These are phyloP conservation scores for Candida buenavistaensis DNA, from an alignment of 1,139 yeast genomes.

Conservation along the genomic window DNA sequence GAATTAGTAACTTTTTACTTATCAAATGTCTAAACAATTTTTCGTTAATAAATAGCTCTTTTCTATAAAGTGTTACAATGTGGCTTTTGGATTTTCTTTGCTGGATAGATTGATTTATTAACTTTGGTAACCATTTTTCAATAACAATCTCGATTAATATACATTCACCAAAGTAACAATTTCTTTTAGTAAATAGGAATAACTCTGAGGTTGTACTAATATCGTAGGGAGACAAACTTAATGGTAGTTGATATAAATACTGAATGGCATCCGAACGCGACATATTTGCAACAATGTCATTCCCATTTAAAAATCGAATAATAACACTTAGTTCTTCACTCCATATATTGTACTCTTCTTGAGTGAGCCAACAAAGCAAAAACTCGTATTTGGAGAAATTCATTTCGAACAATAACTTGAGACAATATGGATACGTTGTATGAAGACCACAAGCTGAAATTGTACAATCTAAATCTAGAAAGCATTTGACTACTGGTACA, in stretches of 20 bases:
- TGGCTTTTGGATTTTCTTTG: not conserved
- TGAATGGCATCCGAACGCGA: conserved; percentile 2
- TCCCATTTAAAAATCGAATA: conserved; percentile 32
- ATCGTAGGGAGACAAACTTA: conserved; percentile 17
- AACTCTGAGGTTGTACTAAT: conserved; percentile 4
- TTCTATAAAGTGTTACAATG: conserved; percentile 4
- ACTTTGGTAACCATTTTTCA: not conserved
- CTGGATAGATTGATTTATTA: not conserved
- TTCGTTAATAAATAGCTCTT: conserved; percentile 7
- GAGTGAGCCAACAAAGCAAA: conserved; percentile 34
- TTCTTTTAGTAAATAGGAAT: not conserved
- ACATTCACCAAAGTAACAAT: conserved; percentile 3
- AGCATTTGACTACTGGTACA: conserved; percentile 46
- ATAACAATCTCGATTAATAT: not conserved
- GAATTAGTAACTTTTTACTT: conserved; percentile 3
- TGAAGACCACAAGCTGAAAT: conserved; percentile 39
- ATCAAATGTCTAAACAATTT: conserved; percentile 6
- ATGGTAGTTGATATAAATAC: conserved; percentile 16
- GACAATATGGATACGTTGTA: conserved; percentile 26
- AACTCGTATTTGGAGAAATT: conserved; percentile 44
- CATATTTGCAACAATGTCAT: not conserved
- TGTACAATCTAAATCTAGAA: conserved; percentile 24
- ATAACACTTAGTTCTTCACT: conserved; percentile 29
- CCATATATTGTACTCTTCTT: conserved; percentile 45
- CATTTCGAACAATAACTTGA: conserved; percentile 50